A percentile compares a stretch with the other conserved stretches of the same genome.
Conservation (phyloP, 345 rosid genomes). For the Luvunga scandens region DNA sequence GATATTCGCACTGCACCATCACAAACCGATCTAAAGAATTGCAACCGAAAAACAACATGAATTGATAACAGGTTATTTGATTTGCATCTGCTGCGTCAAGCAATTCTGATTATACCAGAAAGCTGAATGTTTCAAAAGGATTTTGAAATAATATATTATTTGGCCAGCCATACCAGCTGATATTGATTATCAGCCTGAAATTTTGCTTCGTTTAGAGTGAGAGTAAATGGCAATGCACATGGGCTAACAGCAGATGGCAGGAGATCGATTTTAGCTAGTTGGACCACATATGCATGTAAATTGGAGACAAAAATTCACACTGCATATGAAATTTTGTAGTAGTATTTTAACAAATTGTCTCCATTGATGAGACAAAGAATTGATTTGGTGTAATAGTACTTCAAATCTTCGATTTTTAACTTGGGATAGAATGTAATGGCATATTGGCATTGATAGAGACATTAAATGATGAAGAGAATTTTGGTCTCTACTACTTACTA, state of each 20-base stretch:
- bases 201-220: neutral
- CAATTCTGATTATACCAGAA: neutral
- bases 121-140: neutral
- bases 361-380: conserved; percentile 15
- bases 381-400: neutral
- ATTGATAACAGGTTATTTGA: no score
- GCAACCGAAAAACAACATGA: no score
- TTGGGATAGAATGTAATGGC: neutral
- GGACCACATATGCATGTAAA: conserved; percentile 1
- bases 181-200: neutral
- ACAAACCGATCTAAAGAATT: no score
- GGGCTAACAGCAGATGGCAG: neutral
- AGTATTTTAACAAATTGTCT: neutral
- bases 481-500: neutral
- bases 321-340: neutral
- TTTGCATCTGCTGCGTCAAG: neutral
- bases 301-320: neutral
- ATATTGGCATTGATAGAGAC: neutral
- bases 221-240: neutral
- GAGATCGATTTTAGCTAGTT: neutral
- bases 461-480: neutral
- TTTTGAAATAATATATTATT: neutral
- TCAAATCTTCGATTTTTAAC: neutral
- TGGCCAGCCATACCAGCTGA: neutral
- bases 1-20: no score